Conservation (phyloP, 2,329 filamentous ascomycete species). For the Trichophyton simii region DNA sequence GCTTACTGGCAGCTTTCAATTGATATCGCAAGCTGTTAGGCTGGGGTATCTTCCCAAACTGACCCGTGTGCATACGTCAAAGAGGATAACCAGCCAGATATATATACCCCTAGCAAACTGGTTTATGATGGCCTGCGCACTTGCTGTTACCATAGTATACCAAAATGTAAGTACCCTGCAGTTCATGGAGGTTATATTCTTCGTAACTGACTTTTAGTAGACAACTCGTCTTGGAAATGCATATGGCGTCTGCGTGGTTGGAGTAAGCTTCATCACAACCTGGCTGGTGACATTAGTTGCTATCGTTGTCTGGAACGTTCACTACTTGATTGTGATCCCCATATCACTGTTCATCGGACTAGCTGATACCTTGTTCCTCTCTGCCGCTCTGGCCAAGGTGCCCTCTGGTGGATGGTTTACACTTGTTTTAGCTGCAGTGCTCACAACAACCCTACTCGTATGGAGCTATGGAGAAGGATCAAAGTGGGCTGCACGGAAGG, state of each 20-base stretch:
- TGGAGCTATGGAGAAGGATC: conserved; percentile 71
- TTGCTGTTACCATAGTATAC: conserved; percentile 63
- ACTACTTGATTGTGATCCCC: conserved; percentile 46
- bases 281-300: conserved; percentile 61
- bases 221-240: conserved; percentile 59
- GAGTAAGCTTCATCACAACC: conserved; percentile 67
- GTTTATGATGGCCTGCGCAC: conserved; percentile 61
- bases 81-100: conserved; percentile 58
- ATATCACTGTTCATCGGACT: conserved; percentile 52
- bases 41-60: conserved; percentile 64
- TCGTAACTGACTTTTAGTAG: conserved; percentile 20
- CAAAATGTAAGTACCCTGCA: conserved; percentile 39
- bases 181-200: background rate
- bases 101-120: conserved; percentile 68
- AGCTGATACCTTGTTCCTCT: conserved; percentile 58
- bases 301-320: conserved; percentile 57
- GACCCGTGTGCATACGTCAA: conserved; percentile 58
- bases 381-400: conserved; percentile 58
- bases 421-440: conserved; percentile 48
- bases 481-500: conserved; percentile 59
- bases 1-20: conserved; percentile 62
- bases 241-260: conserved; percentile 68
- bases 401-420: conserved; percentile 71
- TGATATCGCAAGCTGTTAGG: conserved; percentile 60
- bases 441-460: conserved; percentile 55